A percentile compares a stretch with the other conserved stretches of the same genome.
phyloP scores from a whole-genome alignment of 2,329 filamentous ascomycete species.

The Paracoccidioides lutzii region DNA sequence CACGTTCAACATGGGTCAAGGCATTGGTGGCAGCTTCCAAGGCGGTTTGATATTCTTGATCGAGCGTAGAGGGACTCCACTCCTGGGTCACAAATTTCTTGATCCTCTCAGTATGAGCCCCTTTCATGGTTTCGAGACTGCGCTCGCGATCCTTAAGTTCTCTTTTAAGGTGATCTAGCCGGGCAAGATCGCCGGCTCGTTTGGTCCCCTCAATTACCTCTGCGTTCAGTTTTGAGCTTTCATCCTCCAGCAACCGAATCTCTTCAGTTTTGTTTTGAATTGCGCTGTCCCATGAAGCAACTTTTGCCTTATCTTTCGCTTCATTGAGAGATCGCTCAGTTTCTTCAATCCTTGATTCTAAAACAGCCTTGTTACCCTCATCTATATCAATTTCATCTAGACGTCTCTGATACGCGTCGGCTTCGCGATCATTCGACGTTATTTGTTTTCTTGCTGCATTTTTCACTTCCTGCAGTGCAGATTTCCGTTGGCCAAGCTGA shows the following conservation, averaged over 20 bases:
- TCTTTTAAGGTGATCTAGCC: conserved; percentile 70
- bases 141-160: conserved; percentile 61
- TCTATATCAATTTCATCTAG: conserved; percentile 66
- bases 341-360: conserved; percentile 62
- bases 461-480: conserved; percentile 60
- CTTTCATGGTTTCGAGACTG: conserved; percentile 63
- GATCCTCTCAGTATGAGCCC: conserved; percentile 61
- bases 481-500: conserved; percentile 60
- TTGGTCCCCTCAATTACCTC: conserved; percentile 76
- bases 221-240: conserved; percentile 57
- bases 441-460: conserved; percentile 62
- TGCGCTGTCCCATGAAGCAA: conserved; percentile 56
- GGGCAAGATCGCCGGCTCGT: conserved; percentile 68
- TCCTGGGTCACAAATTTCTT: conserved; percentile 47
- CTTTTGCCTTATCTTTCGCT: conserved; percentile 50
- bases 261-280: conserved; percentile 53
- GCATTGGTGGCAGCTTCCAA: conserved; percentile 45
- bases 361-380: conserved; percentile 65
- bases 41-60: conserved; percentile 54
- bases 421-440: conserved; percentile 57
- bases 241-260: conserved; percentile 56
- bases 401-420: conserved; percentile 51
- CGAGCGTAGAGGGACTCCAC: conserved; percentile 60
- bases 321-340: conserved; percentile 50
- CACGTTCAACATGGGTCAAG: conserved; percentile 52